phyloP scores from a whole-genome alignment of 805 yeast species.

The Candida maesae region DNA sequence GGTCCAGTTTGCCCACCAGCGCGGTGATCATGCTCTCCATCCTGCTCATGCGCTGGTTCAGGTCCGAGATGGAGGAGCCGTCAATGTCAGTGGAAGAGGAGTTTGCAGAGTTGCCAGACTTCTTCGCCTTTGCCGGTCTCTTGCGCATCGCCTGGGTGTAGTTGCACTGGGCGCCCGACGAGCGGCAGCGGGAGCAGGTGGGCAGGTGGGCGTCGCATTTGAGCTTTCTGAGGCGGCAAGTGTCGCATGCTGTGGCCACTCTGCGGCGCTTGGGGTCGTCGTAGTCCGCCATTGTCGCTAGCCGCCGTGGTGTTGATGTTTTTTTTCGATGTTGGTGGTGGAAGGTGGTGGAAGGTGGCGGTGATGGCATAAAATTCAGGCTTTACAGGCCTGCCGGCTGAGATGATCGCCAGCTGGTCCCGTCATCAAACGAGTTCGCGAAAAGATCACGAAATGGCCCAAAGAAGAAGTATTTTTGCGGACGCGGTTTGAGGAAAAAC shows the following conservation, averaged over 20 bases:
- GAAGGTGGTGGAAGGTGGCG: too few relatives aligned
- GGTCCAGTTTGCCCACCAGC: constrained; percentile 24
- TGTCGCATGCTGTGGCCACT: constrained; percentile 41
- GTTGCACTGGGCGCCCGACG: constrained; percentile 46
- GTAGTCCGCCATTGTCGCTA: not conserved
- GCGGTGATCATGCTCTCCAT: constrained; percentile 33
- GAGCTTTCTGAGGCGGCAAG: constrained; percentile 64
- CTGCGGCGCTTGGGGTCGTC: constrained; percentile 32
- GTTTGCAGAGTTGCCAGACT: not conserved
- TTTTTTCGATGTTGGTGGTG: not conserved
- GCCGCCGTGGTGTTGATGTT: not conserved
- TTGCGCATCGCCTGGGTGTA: constrained; percentile 15
- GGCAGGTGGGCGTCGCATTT: constrained; percentile 81
- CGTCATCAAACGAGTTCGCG: too few relatives aligned
- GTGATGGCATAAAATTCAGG: too few relatives aligned
- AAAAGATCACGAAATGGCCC: too few relatives aligned
- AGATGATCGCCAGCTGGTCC: too few relatives aligned
- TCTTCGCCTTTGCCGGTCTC: constrained; percentile 1
- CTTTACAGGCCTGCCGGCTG: too few relatives aligned
- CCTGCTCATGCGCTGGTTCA: constrained; percentile 30
- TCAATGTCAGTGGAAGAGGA: not conserved
- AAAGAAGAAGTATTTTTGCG: too few relatives aligned
- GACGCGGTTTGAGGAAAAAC: not conserved
- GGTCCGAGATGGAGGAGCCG: constrained; percentile 3
- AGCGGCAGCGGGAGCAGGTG: constrained; percentile 71